Percentiles rank a stretch among this genome's conserved stretches.
Evolutionary conservation across 306 rosid species (phyloP).

Genomic region (Abrus precatorius): DNA sequence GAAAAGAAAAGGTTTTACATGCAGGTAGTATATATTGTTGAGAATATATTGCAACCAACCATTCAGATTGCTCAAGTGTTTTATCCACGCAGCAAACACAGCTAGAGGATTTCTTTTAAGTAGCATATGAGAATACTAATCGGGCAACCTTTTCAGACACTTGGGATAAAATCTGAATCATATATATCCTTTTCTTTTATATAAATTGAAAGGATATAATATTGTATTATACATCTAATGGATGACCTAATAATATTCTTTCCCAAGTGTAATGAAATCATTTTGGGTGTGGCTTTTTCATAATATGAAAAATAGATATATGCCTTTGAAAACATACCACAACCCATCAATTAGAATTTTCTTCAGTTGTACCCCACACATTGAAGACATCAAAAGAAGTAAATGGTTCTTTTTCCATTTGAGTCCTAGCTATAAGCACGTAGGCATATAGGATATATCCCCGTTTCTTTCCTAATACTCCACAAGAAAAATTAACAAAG

Average conservation of each 20-base stretch:
- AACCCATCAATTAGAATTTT: slow-evolving; percentile 57
- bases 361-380: slow-evolving; percentile 59
- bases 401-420: slow-evolving; percentile 57
- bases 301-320: slow-evolving; percentile 52
- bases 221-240: slow-evolving; percentile 42
- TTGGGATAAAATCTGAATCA: slow-evolving; percentile 66
- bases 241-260: slow-evolving; percentile 66
- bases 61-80: slow-evolving; percentile 42
- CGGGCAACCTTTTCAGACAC: slow-evolving; percentile 51
- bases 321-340: slow-evolving; percentile 58
- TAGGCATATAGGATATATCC: slow-evolving; percentile 57
- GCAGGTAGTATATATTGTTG: slow-evolving; percentile 51
- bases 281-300: slow-evolving; percentile 48
- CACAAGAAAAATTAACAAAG: slow-evolving; percentile 52
- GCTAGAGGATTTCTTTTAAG: slow-evolving; percentile 28
- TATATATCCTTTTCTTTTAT: slow-evolving; percentile 54
- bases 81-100: slow-evolving; percentile 34
- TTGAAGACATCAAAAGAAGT: slow-evolving; percentile 56
- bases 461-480: slow-evolving; percentile 53
- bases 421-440: slow-evolving; percentile 57
- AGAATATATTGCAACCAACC: slow-evolving; percentile 46
- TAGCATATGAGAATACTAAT: slow-evolving; percentile 49
- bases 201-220: slow-evolving; percentile 47
- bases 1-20: slow-evolving; percentile 46
- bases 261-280: slow-evolving; percentile 51